Conservation (phyloP, 192 early-diverging fungal genomes). For the Backusella luteola region DNA sequence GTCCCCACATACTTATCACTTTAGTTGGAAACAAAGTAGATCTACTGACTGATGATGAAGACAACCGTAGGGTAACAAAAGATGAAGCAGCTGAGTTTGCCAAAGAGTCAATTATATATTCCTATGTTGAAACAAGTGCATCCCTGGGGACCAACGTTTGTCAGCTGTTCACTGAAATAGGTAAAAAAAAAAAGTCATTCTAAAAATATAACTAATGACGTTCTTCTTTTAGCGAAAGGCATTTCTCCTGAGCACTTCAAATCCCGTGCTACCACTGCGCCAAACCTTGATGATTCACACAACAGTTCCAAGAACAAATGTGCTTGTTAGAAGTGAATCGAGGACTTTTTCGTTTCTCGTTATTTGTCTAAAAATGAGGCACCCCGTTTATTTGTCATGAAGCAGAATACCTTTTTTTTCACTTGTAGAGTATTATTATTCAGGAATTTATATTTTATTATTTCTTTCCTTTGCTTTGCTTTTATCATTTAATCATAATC, state of each 20-base stretch:
- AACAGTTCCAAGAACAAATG: neutral
- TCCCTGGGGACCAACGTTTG: slow-evolving; percentile 83
- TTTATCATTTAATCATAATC: neutral
- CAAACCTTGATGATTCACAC: neutral
- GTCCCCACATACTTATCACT: slow-evolving; percentile 93
- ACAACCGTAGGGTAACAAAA: slow-evolving; percentile 33
- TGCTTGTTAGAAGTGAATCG: neutral
- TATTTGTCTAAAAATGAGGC: neutral
- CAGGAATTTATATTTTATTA: neutral
- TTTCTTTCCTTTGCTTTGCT: neutral
- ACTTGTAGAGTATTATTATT: neutral
- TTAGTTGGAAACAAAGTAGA: slow-evolving; percentile 98
- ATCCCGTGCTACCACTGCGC: neutral
- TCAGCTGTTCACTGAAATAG: slow-evolving; percentile 91
- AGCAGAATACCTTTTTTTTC: neutral
- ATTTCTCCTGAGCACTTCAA: slow-evolving; percentile 1
- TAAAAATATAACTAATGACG: neutral
- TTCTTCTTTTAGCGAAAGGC: neutral
- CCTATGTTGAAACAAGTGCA: slow-evolving; percentile 91
- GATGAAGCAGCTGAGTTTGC: slow-evolving; percentile 47
- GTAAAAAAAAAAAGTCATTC: slow-evolving; percentile 1
- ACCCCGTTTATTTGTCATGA: neutral
- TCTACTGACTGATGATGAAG: slow-evolving; percentile 36
- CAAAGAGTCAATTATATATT: slow-evolving; percentile 61
- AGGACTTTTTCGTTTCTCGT: neutral